Percentiles rank a stretch among this genome's conserved stretches.
phyloP scores from a whole-genome alignment of 1,139 yeast genomes.

The Taphrina deformans region DNA sequence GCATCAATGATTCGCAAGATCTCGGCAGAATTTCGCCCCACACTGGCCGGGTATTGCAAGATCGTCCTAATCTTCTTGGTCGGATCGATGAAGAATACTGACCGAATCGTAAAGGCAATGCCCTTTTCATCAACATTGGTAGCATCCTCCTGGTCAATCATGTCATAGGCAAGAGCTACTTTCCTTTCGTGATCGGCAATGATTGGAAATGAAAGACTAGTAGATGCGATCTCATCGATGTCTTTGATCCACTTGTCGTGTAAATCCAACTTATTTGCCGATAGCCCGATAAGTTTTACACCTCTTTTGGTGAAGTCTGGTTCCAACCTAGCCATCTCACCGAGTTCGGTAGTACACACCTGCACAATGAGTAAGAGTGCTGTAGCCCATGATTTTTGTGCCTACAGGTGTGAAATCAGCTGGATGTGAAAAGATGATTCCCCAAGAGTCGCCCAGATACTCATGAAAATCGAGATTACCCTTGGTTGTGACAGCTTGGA shows the following conservation, averaged over 20 bases:
- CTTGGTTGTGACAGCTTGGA: slow-evolving; percentile 70
- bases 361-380: too few relatives aligned
- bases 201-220: slow-evolving; percentile 76
- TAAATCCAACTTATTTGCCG: slow-evolving; percentile 73
- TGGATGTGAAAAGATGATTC: slow-evolving; percentile 83
- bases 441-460: slow-evolving; percentile 79
- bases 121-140: slow-evolving; percentile 67
- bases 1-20: slow-evolving; percentile 85
- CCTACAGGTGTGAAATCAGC: slow-evolving; percentile 88
- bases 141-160: slow-evolving; percentile 88
- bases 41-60: slow-evolving; percentile 83
- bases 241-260: slow-evolving; percentile 84
- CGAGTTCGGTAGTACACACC: slow-evolving; percentile 85
- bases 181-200: slow-evolving; percentile 80
- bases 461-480: slow-evolving; percentile 82
- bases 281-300: slow-evolving; percentile 80
- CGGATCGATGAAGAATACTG: slow-evolving; percentile 87
- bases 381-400: too few relatives aligned
- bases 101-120: slow-evolving; percentile 75
- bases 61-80: slow-evolving; percentile 77
- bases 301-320: slow-evolving; percentile 78
- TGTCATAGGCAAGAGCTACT: slow-evolving; percentile 79
- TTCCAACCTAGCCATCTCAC: slow-evolving; percentile 82
- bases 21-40: slow-evolving; percentile 87
- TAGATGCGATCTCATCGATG: slow-evolving; percentile 71